Evolutionary conservation across 2,329 filamentous ascomycete genomes (phyloP).

Genomic region (Cladobotryum protrusum): DNA sequence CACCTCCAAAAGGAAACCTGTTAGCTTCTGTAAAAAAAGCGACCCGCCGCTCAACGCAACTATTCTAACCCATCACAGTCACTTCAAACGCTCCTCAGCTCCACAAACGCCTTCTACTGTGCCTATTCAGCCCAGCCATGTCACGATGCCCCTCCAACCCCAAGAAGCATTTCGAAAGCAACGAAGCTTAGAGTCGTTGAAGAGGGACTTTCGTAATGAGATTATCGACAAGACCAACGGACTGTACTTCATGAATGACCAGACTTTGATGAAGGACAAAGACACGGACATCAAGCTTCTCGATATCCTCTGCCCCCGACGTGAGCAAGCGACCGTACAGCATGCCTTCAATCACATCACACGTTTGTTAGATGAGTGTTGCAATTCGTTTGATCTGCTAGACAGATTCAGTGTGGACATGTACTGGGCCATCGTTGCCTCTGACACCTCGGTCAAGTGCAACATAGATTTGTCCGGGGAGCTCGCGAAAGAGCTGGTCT

Average conservation of each 20-base stretch:
- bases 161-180: background rate
- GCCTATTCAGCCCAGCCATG: background rate
- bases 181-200: constrained; percentile 8
- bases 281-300: background rate
- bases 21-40: too few species aligned
- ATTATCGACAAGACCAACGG: constrained; percentile 8
- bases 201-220: constrained; percentile 2
- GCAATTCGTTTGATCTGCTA: background rate
- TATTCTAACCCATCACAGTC: too few species aligned
- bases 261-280: constrained; percentile 1
- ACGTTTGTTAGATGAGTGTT: constrained; percentile 6
- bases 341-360: background rate
- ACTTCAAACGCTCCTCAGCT: too few species aligned
- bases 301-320: constrained; percentile 4
- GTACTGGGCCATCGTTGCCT: constrained; percentile 4
- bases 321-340: constrained; percentile 1
- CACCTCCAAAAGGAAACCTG: too few species aligned
- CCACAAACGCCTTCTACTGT: too few species aligned
- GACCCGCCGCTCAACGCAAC: too few species aligned
- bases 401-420: background rate
- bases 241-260: background rate
- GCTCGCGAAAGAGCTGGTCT: constrained; percentile 1
- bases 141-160: background rate
- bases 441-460: background rate
- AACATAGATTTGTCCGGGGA: constrained; percentile 1